phyloP scores from a whole-genome alignment of 2,329 filamentous ascomycete species.

The Cercospora sojina region DNA sequence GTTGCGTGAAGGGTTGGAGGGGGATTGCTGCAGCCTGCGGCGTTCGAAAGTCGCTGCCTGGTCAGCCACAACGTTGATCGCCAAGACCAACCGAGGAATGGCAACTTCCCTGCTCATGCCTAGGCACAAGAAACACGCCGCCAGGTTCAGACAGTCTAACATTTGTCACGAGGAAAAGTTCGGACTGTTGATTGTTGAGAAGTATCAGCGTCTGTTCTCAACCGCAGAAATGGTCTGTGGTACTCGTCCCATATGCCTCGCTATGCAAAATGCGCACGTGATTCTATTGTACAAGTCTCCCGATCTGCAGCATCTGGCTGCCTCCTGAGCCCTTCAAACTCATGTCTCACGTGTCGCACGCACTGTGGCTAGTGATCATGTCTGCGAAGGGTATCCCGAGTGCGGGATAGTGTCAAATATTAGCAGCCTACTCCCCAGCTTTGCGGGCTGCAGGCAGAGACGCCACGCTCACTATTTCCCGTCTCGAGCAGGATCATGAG shows the following conservation, averaged over 20 bases:
- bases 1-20: neutral
- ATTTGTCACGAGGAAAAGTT: neutral
- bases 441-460: constrained; percentile 8
- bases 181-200: neutral
- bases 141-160: neutral
- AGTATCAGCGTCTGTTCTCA: neutral
- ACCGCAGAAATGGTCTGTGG: neutral
- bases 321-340: neutral
- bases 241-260: constrained; percentile 3
- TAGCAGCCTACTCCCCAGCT: constrained; percentile 7
- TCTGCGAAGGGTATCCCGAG: constrained; percentile 8
- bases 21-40: constrained; percentile 14
- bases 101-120: neutral
- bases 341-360: constrained; percentile 1
- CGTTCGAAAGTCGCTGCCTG: constrained; percentile 19
- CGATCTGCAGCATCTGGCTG: constrained; percentile 7
- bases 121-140: neutral
- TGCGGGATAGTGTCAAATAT: neutral
- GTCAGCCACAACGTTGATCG: constrained; percentile 6
- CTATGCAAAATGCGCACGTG: neutral
- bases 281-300: neutral
- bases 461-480: neutral
- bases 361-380: constrained; percentile 12
- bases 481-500: neutral
- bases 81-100: constrained; percentile 4